phyloP scores from a whole-genome alignment of 495 filamentous ascomycete genomes.

The Lineolata rhizophorae region DNA sequence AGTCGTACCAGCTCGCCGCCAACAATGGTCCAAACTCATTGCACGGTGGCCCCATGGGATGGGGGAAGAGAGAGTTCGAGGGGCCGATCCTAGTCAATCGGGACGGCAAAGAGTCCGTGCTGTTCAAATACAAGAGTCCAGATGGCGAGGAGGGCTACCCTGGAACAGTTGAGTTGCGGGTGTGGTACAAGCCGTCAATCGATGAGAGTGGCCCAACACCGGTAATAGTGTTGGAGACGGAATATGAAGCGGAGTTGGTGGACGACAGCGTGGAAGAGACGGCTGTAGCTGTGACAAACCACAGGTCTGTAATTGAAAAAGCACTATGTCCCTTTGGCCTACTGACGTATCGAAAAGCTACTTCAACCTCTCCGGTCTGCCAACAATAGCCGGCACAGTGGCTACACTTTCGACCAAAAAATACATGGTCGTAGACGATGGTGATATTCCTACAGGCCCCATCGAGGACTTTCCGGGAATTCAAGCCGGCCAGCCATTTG shows the following conservation, averaged over 20 bases:
- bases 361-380: constrained; percentile 57
- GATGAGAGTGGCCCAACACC: too few relatives aligned
- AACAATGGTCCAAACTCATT: constrained; percentile 66
- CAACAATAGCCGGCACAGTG: constrained; percentile 53
- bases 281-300: constrained; percentile 77
- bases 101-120: constrained; percentile 49
- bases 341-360: constrained; percentile 34
- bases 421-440: constrained; percentile 50
- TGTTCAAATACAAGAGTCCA: constrained; percentile 48
- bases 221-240: constrained; percentile 58
- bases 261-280: constrained; percentile 52
- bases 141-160: constrained; percentile 78
- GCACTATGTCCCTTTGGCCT: neutral
- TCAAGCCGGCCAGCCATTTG: constrained; percentile 39
- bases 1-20: constrained; percentile 38
- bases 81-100: constrained; percentile 44
- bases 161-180: constrained; percentile 53
- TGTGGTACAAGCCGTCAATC: constrained; percentile 57
- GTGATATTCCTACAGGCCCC: constrained; percentile 23
- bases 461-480: constrained; percentile 35
- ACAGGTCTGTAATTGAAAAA: constrained; percentile 43
- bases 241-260: constrained; percentile 74
- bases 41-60: constrained; percentile 64
- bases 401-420: constrained; percentile 46
- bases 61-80: constrained; percentile 67